Percentiles rank a stretch among this genome's conserved stretches.
Evolutionary conservation across 345 rosid species (phyloP).

Genomic region (Heritiera fomes): DNA sequence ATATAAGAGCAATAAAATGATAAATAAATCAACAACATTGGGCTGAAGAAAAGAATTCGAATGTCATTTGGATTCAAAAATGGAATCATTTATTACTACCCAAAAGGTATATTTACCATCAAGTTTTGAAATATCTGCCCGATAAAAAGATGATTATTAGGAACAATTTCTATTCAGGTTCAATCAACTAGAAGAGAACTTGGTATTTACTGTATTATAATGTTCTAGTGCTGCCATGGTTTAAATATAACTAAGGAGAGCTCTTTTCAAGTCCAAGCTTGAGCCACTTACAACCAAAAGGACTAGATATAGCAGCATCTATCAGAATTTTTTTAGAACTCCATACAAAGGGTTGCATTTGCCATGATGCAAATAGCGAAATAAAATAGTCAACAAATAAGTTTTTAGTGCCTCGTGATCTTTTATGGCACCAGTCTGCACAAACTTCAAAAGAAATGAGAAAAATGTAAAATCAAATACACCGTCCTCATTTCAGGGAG

Average conservation of each 20-base stretch:
- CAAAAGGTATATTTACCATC: background rate
- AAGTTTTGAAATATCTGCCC: background rate
- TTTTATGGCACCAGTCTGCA: background rate
- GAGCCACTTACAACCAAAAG: background rate
- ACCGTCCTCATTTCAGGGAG: background rate
- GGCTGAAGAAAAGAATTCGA: constrained; percentile 2
- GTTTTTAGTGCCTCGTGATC: background rate
- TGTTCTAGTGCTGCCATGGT: background rate
- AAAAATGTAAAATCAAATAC: background rate
- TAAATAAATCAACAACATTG: background rate
- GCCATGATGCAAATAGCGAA: background rate
- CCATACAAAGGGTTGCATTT: background rate
- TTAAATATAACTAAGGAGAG: background rate
- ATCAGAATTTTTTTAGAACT: background rate
- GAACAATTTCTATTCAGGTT: background rate
- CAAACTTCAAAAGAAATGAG: background rate
- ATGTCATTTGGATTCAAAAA: background rate
- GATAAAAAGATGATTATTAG: background rate
- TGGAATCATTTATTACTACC: background rate
- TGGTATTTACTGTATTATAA: background rate
- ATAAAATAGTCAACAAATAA: background rate
- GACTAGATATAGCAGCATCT: background rate
- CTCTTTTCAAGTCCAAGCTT: background rate
- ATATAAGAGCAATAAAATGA: background rate
- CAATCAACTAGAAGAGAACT: background rate